Base-by-base conservation (phyloP, 208 protist genomes). In the Wallacemonas collosoma region DNA sequence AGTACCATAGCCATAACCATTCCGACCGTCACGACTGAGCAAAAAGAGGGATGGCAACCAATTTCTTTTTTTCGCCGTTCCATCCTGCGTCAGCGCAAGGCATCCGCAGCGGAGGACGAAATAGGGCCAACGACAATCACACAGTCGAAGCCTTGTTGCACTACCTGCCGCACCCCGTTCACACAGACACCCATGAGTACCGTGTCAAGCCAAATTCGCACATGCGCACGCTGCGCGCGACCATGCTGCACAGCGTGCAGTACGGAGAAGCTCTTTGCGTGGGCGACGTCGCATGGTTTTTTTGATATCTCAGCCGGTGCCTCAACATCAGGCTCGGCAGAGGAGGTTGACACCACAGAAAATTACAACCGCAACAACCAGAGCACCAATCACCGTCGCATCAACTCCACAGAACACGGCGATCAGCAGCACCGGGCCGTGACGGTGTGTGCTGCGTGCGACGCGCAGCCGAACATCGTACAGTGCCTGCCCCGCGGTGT, bases 381-480 rank as follows among this genome's bases (percentile, higher is more conserved):
- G 26, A 26, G 26, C 48, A 1, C 48, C 26, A 45, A 47, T 26
- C 11, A 67, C 9, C 12, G 45, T 12, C 8, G 12, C 45, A 6
- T 12, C 45, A 50, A 50, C 12, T 50, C 45, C 8, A 50, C 12
- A 50, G 8, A 6, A 12, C 6, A 12, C 45, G 12, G 45, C 12
- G 45, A 50, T 12, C 8, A 50, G 45, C 45, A 50, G 45, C 12
- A 7, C 40, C 38, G 41, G 4, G 15, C 5, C 17, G 60, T 48
- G 9, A 14, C 50, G 40, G 60, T 75, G 48, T 76, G 84, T 61
- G 39, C 65, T n/a, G 38, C 14, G 5, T 89, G 84, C 73, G 73
- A 82, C 39, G 57, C 63, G 11, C 47, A 75, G 44, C 70, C 45
- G 15, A 81, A 76, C 51, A 60, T 90, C 36, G 41, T 87, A 2